Base-by-base conservation (phyloP, 225 moss, liverwort and hornwort genomes). In the Sphagnum contortum region DNA sequence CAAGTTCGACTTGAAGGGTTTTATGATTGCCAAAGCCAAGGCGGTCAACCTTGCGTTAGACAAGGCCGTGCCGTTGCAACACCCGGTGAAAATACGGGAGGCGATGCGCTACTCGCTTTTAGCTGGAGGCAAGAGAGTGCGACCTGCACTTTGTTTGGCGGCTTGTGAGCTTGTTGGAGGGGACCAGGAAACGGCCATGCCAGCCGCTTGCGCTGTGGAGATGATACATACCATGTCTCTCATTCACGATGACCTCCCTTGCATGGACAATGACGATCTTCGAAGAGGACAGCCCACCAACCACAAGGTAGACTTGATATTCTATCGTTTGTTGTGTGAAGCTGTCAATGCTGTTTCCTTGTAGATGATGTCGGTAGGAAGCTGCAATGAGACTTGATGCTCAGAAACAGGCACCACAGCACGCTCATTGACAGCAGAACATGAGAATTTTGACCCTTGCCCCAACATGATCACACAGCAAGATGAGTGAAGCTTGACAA, bases 141-240 rank as follows among this genome's bases (percentile, higher is more conserved):
- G 82, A n/a, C 82, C 82, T 0, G 68, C 64, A n/a, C 79, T 82
- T 44, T 78, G 82, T 55, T 63, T 82, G 44, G 82, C 82, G 4
- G 75, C 82, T 12, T 78, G 78, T 60, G 82, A 82, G 65, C 64
- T 82, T 4, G 73, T 79, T 5, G 82, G 75, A 3, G 82, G 82
- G 8, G 59, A 57, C 48, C 9, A 79, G 50, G 78, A 82, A 61
- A 56, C 50, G 2, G 82, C 72, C 50, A 82, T 82, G 79, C 75
- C 82, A 50, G 72, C 79, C n/a, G 82, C 82, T 2, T 82, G 82
- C 49, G 79, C 79, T 46, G 68, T 79, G 75, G 82, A 82, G 61
- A 82, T 82, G 79, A 70, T 82, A 11, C 82, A 82, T 62, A 82
- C 82, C 3, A 77, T 81, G 80, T 76, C 73, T 47, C 57, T 81